Conservation (phyloP, 768 basidiomycete genomes). For the Lactifluus echinatus region DNA sequence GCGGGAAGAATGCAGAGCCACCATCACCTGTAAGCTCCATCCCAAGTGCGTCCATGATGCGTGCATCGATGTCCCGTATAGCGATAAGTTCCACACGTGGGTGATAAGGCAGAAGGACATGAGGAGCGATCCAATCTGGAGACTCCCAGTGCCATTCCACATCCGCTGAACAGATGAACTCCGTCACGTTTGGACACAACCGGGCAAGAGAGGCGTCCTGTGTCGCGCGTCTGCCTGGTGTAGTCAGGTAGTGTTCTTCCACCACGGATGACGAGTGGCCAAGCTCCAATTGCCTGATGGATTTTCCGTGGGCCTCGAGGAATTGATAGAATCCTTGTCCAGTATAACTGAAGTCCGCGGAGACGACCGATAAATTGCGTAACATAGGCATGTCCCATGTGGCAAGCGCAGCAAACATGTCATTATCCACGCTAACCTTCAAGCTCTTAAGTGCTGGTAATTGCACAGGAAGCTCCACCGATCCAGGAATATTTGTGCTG, state of each 20-base stretch:
- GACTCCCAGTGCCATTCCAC: conserved; percentile 76
- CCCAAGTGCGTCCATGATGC: conserved; percentile 38
- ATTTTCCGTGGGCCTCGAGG: conserved; percentile 55
- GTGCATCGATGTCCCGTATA: conserved; percentile 60
- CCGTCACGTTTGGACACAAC: conserved; percentile 60
- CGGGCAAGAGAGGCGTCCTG: conserved; percentile 40
- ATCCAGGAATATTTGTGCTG: background rate
- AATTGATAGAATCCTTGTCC: conserved; percentile 55
- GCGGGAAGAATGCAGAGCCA: conserved; percentile 51
- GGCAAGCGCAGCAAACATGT: conserved; percentile 58
- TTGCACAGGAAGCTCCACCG: conserved; percentile 29
- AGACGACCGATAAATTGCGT: conserved; percentile 55
- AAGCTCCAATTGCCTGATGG: conserved; percentile 58
- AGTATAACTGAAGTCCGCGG: conserved; percentile 65
- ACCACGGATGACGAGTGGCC: conserved; percentile 62
- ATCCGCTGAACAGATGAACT: conserved; percentile 69
- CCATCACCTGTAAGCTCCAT: conserved; percentile 21
- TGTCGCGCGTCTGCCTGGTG: conserved; percentile 27
- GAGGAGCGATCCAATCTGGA: conserved; percentile 77
- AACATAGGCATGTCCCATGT: conserved; percentile 59
- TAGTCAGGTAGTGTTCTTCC: conserved; percentile 57
- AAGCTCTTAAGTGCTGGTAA: conserved; percentile 62
- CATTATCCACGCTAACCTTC: conserved; percentile 63
- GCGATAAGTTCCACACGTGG: conserved; percentile 56
- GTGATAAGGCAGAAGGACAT: conserved; percentile 59